These are phyloP conservation scores for Coelastrella sp. DNA, from an alignment of 139 green algal genomes.

Conservation along the genomic window DNA sequence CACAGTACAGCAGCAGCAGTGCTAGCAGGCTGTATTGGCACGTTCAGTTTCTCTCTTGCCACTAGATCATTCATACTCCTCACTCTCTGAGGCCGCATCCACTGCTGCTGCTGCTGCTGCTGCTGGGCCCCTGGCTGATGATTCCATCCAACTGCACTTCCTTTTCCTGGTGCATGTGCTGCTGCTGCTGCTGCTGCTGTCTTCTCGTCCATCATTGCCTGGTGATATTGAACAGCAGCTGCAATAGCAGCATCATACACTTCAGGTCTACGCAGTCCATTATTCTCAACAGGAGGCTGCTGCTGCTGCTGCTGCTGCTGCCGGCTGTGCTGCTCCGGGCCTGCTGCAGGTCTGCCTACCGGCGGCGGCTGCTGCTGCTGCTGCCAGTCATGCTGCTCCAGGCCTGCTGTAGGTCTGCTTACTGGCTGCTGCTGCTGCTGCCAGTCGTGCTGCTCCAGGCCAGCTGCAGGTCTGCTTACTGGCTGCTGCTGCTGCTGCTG, in stretches of 20 bases:
- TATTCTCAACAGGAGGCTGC: not conserved
- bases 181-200: too few relatives aligned
- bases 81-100: too few relatives aligned
- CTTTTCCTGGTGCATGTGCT: too few relatives aligned
- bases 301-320: not conserved
- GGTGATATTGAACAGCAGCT: not conserved
- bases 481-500: not conserved
- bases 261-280: not conserved
- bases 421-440: not conserved
- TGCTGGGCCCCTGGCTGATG: too few relatives aligned
- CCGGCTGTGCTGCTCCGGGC: not conserved
- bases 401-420: not conserved
- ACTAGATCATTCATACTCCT: not conserved
- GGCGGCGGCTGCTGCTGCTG: not conserved
- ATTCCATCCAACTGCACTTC: too few relatives aligned
- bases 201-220: not conserved
- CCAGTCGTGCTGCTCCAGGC: not conserved
- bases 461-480: not conserved
- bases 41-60: not conserved
- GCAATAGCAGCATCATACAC: not conserved
- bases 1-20: not conserved
- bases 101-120: too few relatives aligned
- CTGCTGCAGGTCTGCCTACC: not conserved
- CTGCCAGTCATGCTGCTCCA: not conserved
- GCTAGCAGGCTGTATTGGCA: not conserved